phyloP scores from a whole-genome alignment of 345 rosid species.

The Combretum micranthum region DNA sequence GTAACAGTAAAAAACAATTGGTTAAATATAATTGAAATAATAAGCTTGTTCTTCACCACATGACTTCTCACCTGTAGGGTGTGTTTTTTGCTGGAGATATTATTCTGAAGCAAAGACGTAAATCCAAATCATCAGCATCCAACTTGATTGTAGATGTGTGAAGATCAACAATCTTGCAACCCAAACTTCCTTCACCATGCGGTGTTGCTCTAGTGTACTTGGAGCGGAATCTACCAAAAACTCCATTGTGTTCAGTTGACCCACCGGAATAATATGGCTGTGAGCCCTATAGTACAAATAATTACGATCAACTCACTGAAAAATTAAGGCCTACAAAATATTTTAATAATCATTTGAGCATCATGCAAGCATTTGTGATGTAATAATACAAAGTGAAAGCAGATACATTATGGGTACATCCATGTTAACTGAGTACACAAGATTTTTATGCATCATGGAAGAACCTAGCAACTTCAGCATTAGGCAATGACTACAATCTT shows the following conservation, averaged over 20 bases:
- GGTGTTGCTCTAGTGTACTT: slow-evolving; percentile 55
- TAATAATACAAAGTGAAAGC: too few relatives aligned
- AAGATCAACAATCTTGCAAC: slow-evolving; percentile 56
- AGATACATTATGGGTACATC: too few relatives aligned
- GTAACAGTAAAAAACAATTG: too few relatives aligned
- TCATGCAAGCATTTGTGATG: too few relatives aligned
- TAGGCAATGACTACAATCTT: too few relatives aligned
- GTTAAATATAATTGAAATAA: too few relatives aligned
- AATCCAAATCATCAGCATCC: slow-evolving; percentile 70
- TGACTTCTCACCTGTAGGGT: slow-evolving; percentile 62
- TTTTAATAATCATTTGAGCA: too few relatives aligned
- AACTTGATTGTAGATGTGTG: slow-evolving; percentile 60
- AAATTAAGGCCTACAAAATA: too few relatives aligned
- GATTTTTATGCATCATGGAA: too few relatives aligned
- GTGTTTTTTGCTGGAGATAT: slow-evolving; percentile 64
- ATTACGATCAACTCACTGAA: background rate
- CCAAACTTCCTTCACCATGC: slow-evolving; percentile 42
- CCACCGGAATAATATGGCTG: slow-evolving; percentile 43
- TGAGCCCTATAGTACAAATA: slow-evolving; percentile 39
- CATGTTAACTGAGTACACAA: too few relatives aligned
- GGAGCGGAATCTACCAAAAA: slow-evolving; percentile 74
- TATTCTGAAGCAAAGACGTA: slow-evolving; percentile 84
- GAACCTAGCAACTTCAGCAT: too few relatives aligned
- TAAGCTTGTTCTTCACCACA: slow-evolving; percentile 1
- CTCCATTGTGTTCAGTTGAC: slow-evolving; percentile 55